Conservation (phyloP, 1,284 basidiomycete species). For the Trichosporon faecale region DNA sequence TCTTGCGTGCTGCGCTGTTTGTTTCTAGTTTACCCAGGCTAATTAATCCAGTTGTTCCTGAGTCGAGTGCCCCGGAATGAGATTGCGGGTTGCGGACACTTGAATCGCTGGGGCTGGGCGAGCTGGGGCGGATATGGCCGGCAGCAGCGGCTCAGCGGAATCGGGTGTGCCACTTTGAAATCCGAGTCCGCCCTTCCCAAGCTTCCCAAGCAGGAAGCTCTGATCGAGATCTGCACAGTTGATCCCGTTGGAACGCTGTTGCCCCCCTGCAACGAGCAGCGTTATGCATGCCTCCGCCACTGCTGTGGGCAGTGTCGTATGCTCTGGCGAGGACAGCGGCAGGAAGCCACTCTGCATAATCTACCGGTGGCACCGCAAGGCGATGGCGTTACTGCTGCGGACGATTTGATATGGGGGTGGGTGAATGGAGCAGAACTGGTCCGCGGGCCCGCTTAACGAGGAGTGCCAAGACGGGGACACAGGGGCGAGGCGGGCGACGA, state of each 20-base stretch:
- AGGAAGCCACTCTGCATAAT: neutral
- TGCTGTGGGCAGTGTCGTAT: neutral
- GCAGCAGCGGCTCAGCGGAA: no score
- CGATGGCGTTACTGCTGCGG: no score
- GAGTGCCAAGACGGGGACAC: neutral
- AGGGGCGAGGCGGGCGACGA: neutral
- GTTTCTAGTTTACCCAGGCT: no score
- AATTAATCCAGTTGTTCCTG: neutral
- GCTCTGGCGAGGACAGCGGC: neutral
- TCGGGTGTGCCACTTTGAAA: neutral
- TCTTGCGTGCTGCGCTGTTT: no score
- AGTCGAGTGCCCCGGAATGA: no score
- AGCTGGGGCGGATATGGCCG: neutral
- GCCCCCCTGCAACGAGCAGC: no score
- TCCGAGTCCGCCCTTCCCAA: neutral
- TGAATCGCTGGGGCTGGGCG: neutral
- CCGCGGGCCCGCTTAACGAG: neutral
- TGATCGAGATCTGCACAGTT: neutral
- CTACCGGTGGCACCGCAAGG: no score
- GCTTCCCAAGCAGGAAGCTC: neutral
- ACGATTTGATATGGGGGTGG: no score
- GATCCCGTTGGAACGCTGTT: neutral
- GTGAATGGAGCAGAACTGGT: neutral
- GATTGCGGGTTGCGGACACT: neutral
- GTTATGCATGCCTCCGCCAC: neutral